These are phyloP conservation scores for Coprinopsis strossmayeri DNA, from an alignment of 768 basidiomycete genomes.

Conservation along the genomic window DNA sequence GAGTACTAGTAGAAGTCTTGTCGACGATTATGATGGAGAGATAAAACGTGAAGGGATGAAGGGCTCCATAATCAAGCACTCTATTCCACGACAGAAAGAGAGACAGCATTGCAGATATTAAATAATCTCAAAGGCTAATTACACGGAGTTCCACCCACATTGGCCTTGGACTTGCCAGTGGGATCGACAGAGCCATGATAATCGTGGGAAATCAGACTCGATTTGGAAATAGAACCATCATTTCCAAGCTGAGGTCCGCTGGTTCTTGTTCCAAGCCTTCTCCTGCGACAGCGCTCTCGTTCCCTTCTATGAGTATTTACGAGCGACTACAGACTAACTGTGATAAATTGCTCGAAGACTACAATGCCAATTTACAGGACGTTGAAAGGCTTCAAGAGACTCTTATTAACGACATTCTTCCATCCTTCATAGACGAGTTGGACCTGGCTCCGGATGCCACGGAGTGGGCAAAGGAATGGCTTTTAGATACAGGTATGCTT, in stretches of 20 bases:
- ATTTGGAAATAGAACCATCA: background rate
- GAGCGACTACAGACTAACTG: constrained; percentile 39
- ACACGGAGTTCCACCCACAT: too few relatives aligned
- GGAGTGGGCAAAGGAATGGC: constrained; percentile 54
- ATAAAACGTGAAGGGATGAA: too few relatives aligned
- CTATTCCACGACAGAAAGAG: too few relatives aligned
- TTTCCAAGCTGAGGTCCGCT: background rate
- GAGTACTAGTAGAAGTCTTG: too few relatives aligned
- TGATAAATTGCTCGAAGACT: constrained; percentile 42
- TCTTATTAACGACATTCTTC: constrained; percentile 51
- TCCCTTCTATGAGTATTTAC: constrained; percentile 27
- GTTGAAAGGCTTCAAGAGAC: constrained; percentile 43
- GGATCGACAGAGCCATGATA: background rate
- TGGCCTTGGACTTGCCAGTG: too few relatives aligned
- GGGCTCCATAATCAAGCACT: too few relatives aligned
- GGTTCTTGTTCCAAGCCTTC: background rate
- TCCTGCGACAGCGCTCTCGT: background rate
- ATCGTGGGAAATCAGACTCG: constrained; percentile 1
- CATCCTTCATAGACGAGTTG: constrained; percentile 54
- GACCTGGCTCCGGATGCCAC: constrained; percentile 38
- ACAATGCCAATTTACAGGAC: constrained; percentile 39
- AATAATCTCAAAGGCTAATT: too few relatives aligned
- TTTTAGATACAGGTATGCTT: constrained; percentile 57
- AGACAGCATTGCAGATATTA: too few relatives aligned
- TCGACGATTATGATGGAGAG: too few relatives aligned